Evolutionary conservation across 2,329 filamentous ascomycete genomes (phyloP).

Genomic region (Stemphylium lycopersici): DNA sequence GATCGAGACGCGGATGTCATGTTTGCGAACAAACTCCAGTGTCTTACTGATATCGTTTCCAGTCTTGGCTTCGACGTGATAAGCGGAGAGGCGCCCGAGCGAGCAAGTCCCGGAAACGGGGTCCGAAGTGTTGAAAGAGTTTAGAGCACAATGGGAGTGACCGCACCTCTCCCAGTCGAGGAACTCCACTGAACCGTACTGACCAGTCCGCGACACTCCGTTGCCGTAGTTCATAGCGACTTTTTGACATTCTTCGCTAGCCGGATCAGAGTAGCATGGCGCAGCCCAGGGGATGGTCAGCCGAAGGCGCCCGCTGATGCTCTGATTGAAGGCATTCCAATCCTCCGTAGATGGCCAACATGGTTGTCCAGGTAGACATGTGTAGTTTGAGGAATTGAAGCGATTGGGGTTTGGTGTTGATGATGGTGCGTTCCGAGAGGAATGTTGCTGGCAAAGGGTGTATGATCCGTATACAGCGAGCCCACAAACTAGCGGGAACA

Average conservation of each 20-base stretch:
- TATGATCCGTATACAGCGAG: slow-evolving; percentile 10
- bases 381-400: slow-evolving; percentile 30
- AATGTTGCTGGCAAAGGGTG: slow-evolving; percentile 3
- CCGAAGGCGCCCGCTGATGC: slow-evolving; percentile 37
- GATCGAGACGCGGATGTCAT: slow-evolving; percentile 44
- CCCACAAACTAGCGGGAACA: slow-evolving; percentile 13
- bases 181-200: slow-evolving; percentile 46
- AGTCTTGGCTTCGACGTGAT: slow-evolving; percentile 39
- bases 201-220: slow-evolving; percentile 30
- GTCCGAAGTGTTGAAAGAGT: slow-evolving; percentile 32
- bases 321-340: slow-evolving; percentile 43
- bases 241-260: slow-evolving; percentile 28
- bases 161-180: slow-evolving; percentile 45
- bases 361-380: slow-evolving; percentile 44
- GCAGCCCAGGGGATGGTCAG: slow-evolving; percentile 42
- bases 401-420: background rate
- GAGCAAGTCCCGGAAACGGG: slow-evolving; percentile 36
- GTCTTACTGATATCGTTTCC: slow-evolving; percentile 37
- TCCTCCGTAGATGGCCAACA: slow-evolving; percentile 45
- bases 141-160: slow-evolving; percentile 37
- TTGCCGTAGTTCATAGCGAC: slow-evolving; percentile 35
- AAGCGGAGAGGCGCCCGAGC: slow-evolving; percentile 43
- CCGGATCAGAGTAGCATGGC: slow-evolving; percentile 33
- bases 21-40: slow-evolving; percentile 35
- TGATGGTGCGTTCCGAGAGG: background rate